A percentile compares a stretch with the other conserved stretches of the same genome.
phyloP scores from a whole-genome alignment of 208 protist genomes.

The Leptomonas pyrrhocoris region DNA sequence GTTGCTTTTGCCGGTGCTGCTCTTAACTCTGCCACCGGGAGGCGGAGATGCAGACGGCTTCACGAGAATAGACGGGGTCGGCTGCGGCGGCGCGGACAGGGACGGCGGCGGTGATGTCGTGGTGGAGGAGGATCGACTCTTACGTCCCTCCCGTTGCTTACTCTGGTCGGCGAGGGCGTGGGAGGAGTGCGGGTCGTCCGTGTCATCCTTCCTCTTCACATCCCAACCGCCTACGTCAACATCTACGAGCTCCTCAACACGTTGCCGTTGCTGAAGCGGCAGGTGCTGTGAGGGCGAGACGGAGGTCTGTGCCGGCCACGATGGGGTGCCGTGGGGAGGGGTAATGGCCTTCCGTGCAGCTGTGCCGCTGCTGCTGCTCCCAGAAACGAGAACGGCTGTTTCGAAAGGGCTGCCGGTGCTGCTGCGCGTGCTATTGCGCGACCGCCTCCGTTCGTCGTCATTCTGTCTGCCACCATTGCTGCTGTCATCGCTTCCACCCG shows the following conservation, averaged over 20 bases:
- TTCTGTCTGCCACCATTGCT: background rate
- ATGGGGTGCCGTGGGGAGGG: no score
- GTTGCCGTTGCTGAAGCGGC: background rate
- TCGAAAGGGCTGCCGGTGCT: constrained; percentile 22
- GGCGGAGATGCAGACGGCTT: background rate
- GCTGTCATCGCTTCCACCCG: background rate
- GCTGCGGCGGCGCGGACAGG: background rate
- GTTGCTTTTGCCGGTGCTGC: background rate
- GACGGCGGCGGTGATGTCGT: background rate
- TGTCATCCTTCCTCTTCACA: background rate
- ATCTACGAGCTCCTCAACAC: background rate
- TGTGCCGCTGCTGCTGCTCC: background rate
- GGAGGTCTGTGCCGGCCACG: no score
- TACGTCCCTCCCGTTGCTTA: background rate
- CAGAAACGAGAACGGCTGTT: background rate
- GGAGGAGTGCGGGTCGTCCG: background rate
- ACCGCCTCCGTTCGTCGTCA: background rate
- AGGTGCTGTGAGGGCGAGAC: no score
- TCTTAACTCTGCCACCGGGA: background rate
- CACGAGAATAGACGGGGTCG: background rate
- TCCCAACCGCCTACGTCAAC: no score
- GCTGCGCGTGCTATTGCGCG: constrained; percentile 1
- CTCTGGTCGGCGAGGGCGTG: background rate
- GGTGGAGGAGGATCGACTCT: background rate
- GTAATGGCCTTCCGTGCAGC: background rate